Evolutionary conservation across 2,329 filamentous ascomycete genomes (phyloP), one percentile per base, ranked within the genome.

Genomic region (Aspergillus sp.): DNA sequence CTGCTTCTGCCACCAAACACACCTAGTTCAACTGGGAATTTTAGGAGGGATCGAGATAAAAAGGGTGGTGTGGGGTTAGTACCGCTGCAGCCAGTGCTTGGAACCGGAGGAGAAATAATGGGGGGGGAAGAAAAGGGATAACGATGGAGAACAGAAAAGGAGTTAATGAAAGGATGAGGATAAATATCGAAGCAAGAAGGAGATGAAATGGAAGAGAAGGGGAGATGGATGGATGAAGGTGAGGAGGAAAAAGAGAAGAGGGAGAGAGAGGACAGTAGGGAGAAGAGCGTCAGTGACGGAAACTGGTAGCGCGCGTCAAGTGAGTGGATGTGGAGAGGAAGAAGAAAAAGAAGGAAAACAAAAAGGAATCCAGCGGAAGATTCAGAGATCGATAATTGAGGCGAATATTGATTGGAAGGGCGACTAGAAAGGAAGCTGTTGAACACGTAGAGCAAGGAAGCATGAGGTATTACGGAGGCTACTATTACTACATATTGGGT

Each of bases 21-120:
- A 19, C 19, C 19, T 19, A 19, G 19, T 19, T 19, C 19, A 4
- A 19, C 33, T 13, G 6, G 34, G 37, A 44, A 37, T 38, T 35
- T 33, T 29, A 28, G 35, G 35, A 33, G 31, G 51, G 46, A 48
- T 50, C 41, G 39, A 45, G 36, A 11, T 28, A 37, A 27, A 26
- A 40, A 37, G 44, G 49, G 48, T 40, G 45, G 40, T 55, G 52
- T 57, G 50, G 54, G 43, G 45, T 51, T 54, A 19, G 19, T 49
- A 49, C 51, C 48, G 57, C 61, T 64, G 61, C 59, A 54, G 51
- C 59, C 60, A 54, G 60, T 19, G 19, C 19, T 19, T 19, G 55
- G 58, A 61, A 50, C 49, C 49, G 57, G 52, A 5, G 37, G 30
- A 27, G 27, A 13, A 38, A 27, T 12, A 10, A 39, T 13, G 37